Conservation (phyloP, 2,329 filamentous ascomycete genomes). For the Ophiocordyceps camponoti-leonardi region DNA sequence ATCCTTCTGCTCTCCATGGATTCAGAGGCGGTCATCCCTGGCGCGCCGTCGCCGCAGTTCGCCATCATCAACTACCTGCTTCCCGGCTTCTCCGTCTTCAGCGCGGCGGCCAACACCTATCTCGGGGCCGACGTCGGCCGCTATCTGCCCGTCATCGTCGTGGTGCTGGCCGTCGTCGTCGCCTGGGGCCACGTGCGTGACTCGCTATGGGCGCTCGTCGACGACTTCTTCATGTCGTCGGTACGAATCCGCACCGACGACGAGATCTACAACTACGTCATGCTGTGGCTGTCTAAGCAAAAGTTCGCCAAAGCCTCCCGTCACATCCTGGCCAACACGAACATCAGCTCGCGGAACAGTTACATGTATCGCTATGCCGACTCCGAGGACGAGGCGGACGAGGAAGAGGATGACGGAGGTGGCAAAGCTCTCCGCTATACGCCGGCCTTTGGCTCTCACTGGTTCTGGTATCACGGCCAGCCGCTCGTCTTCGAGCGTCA, state of each 20-base stretch:
- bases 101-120: slow-evolving; percentile 34
- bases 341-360: slow-evolving; percentile 34
- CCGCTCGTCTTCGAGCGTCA: slow-evolving; percentile 39
- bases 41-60: slow-evolving; percentile 7
- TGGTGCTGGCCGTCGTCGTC: slow-evolving; percentile 30
- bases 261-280: slow-evolving; percentile 56
- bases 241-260: slow-evolving; percentile 52
- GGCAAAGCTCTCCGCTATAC: slow-evolving; percentile 43
- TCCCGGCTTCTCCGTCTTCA: slow-evolving; percentile 45
- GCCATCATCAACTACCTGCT: slow-evolving; percentile 44
- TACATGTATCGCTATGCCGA: slow-evolving; percentile 29
- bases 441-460: slow-evolving; percentile 48
- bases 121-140: slow-evolving; percentile 43
- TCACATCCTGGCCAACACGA: slow-evolving; percentile 48
- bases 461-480: slow-evolving; percentile 47
- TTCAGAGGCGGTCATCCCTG: neutral
- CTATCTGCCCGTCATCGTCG: slow-evolving; percentile 41
- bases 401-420: slow-evolving; percentile 12
- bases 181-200: slow-evolving; percentile 33
- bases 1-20: neutral
- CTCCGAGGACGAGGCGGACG: slow-evolving; percentile 20
- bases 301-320: slow-evolving; percentile 40
- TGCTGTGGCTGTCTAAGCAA: slow-evolving; percentile 51
- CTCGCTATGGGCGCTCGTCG: slow-evolving; percentile 28
- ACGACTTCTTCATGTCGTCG: slow-evolving; percentile 42